Evolutionary conservation across 129 eudicot species (phyloP), one percentile per base, ranked within the genome.

Genomic region (carrot (Daucus carota)): DNA sequence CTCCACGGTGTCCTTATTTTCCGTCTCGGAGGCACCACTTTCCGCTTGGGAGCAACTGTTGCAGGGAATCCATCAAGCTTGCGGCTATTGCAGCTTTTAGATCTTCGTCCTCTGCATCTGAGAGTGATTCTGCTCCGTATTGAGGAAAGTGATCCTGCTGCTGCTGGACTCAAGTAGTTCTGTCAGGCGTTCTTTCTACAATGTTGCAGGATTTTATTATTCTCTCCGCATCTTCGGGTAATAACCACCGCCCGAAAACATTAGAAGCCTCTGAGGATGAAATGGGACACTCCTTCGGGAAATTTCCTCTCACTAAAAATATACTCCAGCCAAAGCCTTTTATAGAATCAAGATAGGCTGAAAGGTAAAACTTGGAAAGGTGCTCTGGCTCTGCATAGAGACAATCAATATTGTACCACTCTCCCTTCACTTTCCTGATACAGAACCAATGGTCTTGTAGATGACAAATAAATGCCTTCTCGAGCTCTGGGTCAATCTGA

Each of bases 381-480:
- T 94, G 97, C 86, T 94, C 88, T 0, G 98, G 98, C 32, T 96
- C 98, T 13, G 97, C 89, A 47, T 91, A 89, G 22, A 94, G 86
- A 75, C 97, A 89, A 87, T 94, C 96, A 57, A 94, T 91, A 81
- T 94, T 94, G 90, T 91, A 94, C 98, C 98, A 94, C 78, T 94
- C 98, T 7, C 97, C 99, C 36, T 91, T 89, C 40, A 95, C 97
- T 79, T 95, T 91, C 77, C 99, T 80, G 71, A 95, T 89, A 80
- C 97, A 95, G 78, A 95, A 95, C 99, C 99, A 95, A 71, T 95
- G 99, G 84, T 95, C 96, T 73, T 95, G 94, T 68, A 95, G 75
- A 79, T 95, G 96, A 74, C 99, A 95, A 17, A 95, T 91, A 72
- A 95, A 95, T 10, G 97, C 99, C 54, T 86, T 91, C 79, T 95